Percentiles rank a stretch among this genome's conserved stretches.
Evolutionary conservation across 257 asterid genomes (phyloP).

Genomic region (Striga asiatica): DNA sequence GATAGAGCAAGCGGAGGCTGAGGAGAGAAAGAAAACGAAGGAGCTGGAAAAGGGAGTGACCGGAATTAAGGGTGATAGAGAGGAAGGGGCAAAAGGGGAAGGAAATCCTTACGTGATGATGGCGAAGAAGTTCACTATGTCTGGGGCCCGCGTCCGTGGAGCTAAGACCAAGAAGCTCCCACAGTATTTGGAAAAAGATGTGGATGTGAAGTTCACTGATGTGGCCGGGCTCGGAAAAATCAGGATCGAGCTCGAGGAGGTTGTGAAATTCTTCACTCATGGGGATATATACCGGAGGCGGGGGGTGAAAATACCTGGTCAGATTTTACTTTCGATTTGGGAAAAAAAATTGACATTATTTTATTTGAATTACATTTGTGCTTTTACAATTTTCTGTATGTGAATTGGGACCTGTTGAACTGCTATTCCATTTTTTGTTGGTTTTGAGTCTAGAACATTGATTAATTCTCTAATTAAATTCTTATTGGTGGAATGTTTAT

Average conservation of each 20-base stretch:
- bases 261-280: constrained; percentile 95
- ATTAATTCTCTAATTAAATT: not conserved
- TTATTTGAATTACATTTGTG: too few relatives aligned
- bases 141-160: constrained; percentile 92
- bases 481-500: not conserved
- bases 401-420: too few relatives aligned
- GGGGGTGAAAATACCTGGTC: constrained; percentile 93
- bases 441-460: not conserved
- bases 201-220: constrained; percentile 86
- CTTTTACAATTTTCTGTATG: too few relatives aligned
- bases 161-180: constrained; percentile 56
- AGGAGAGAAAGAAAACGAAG: constrained; percentile 81
- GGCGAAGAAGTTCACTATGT: constrained; percentile 77
- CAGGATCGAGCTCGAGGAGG: constrained; percentile 92
- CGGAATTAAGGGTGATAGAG: constrained; percentile 52
- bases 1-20: constrained; percentile 86
- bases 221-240: constrained; percentile 98
- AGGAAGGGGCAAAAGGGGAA: constrained; percentile 59
- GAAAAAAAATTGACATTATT: constrained; percentile 3
- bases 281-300: constrained; percentile 95
- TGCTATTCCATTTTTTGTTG: too few relatives aligned
- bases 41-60: constrained; percentile 68
- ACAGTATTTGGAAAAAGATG: constrained; percentile 72
- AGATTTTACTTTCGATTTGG: constrained; percentile 16
- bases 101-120: constrained; percentile 63